Conservation (phyloP, 257 asterid species). For the Perilla frutescens region DNA sequence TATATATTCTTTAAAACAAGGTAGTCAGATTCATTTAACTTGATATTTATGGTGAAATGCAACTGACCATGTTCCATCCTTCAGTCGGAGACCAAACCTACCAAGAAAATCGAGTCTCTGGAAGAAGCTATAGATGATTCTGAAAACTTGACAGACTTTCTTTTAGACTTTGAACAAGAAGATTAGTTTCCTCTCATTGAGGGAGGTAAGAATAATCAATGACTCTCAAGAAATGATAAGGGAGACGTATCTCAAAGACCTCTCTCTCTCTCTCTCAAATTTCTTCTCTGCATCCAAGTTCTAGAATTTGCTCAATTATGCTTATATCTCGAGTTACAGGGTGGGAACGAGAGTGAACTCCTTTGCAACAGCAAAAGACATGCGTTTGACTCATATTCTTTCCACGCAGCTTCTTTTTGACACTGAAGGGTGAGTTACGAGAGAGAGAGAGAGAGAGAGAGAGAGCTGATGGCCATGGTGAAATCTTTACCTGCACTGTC, state of each 20-base stretch:
- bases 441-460: no score
- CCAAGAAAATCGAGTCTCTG: slow-evolving; percentile 64
- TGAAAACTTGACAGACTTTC: slow-evolving; percentile 91
- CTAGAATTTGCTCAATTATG: not conserved
- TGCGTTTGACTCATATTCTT: not conserved
- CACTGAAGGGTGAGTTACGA: not conserved
- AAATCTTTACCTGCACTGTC: not conserved
- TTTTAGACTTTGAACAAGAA: slow-evolving; percentile 68
- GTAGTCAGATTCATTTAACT: not conserved
- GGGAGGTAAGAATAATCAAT: slow-evolving; percentile 3
- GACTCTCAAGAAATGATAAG: not conserved
- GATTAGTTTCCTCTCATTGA: slow-evolving; percentile 28
- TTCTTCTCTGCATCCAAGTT: not conserved
- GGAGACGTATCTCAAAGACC: not conserved
- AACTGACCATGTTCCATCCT: not conserved
- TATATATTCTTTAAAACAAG: not conserved
- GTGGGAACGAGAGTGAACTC: not conserved
- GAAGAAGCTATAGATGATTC: slow-evolving; percentile 92
- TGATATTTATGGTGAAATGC: not conserved
- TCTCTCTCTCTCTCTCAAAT: not conserved
- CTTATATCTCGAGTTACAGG: not conserved
- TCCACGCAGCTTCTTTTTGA: not conserved
- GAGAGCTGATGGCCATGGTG: not conserved
- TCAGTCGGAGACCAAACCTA: slow-evolving; percentile 60
- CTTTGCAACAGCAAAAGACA: not conserved